Evolutionary conservation across 2,329 filamentous ascomycete genomes (phyloP).

Genomic region (Incumbomyces lentus): DNA sequence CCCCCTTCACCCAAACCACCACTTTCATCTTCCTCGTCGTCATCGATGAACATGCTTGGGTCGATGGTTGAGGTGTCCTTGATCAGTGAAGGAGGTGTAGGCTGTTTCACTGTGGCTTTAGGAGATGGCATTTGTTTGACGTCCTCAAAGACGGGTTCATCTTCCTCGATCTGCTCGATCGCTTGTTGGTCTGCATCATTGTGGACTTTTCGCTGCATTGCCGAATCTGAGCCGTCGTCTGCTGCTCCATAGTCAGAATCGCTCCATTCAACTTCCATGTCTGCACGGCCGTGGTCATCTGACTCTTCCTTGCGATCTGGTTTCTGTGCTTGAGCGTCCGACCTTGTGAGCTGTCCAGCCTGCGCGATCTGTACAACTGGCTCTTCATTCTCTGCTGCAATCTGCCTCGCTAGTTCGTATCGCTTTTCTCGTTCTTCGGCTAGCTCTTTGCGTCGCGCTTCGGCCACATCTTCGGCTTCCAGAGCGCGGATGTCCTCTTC

Average conservation of each 20-base stretch:
- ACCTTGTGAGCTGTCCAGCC: conserved; percentile 10
- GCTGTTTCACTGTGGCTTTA: conserved; percentile 13
- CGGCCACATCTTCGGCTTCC: conserved; percentile 10
- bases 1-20: conserved; percentile 23
- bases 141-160: conserved; percentile 14
- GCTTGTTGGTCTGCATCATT: conserved; percentile 14
- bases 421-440: conserved; percentile 34
- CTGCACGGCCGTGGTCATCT: too few relatives aligned
- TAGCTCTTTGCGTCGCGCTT: conserved; percentile 15
- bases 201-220: conserved; percentile 16
- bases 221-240: conserved; percentile 4
- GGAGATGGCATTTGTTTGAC: conserved; percentile 9
- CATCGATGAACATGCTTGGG: conserved; percentile 4
- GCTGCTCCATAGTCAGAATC: conserved; percentile 23
- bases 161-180: conserved; percentile 18
- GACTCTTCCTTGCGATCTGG: conserved; percentile 11
- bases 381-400: conserved; percentile 17
- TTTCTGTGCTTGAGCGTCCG: conserved; percentile 6
- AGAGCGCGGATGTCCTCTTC: conserved; percentile 18
- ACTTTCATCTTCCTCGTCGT: conserved; percentile 14
- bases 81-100: conserved; percentile 12
- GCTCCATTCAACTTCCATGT: conserved; percentile 22
- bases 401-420: conserved; percentile 22
- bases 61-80: conserved; percentile 9
- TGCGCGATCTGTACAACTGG: conserved; percentile 33